Conservation (phyloP, 176 grass and related monocot species). For the Aegilops tauschii region DNA sequence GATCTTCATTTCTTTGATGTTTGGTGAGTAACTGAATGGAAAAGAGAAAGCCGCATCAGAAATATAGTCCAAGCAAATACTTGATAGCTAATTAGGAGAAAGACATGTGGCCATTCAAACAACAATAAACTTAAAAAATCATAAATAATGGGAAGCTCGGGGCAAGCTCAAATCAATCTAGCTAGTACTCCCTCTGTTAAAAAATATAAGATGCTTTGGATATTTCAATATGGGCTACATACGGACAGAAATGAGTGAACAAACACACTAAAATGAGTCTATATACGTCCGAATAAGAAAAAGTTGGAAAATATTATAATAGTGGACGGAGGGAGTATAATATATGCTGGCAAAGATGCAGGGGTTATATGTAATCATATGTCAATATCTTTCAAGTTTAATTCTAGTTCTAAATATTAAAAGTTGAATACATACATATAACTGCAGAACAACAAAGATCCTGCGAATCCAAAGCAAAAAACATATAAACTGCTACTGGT, state of each 20-base stretch:
- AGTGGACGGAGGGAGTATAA: background rate
- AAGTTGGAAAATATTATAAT: too few relatives aligned
- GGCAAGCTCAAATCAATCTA: background rate
- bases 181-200: background rate
- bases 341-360: background rate
- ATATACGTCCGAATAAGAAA: too few relatives aligned
- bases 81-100: background rate
- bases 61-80: background rate
- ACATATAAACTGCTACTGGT: background rate
- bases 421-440: background rate
- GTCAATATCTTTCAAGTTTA: background rate
- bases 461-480: background rate
- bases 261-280: too few relatives aligned
- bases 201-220: too few relatives aligned
- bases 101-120: background rate
- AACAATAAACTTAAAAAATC: background rate
- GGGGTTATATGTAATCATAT: background rate
- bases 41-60: conserved; percentile 7
- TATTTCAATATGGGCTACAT: too few relatives aligned
- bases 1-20: conserved; percentile 92
- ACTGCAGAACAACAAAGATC: background rate
- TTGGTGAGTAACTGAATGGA: conserved; percentile 62
- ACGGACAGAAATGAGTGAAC: too few relatives aligned
- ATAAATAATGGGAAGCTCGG: too few relatives aligned
- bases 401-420: background rate